Base-by-base conservation (phyloP, 345 rosid genomes). In the Syzygium aromaticum region DNA sequence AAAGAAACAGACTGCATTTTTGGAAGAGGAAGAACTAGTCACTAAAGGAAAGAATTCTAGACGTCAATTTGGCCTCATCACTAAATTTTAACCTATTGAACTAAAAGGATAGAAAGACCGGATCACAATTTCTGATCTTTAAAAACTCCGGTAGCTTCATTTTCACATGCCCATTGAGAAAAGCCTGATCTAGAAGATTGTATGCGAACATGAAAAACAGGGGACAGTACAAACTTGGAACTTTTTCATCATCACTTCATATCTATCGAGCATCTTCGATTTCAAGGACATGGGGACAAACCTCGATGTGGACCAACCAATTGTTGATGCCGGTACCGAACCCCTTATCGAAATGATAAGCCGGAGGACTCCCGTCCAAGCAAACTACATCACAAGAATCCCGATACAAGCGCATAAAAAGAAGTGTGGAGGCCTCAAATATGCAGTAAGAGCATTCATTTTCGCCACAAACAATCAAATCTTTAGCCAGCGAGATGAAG, bases 281-380 rank as follows among this genome's bases (percentile, higher is more conserved):
- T 73, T 53, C 73, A 84, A 84, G 87, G 11, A 52, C 46, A 57
- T 25, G 86, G 82, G 82, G 14, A 90, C 92, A 87, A 88, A 98
- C 99, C 99, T 98, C 99, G 85, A 96, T 91, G 77, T 96, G 97
- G 86, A 98, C 93, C 89, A 98, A 89, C 99, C 99, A 98, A 85
- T 91, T 96, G 64, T 96, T 91, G 86, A 94, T 91, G 86, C 99
- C 99, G 15, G 96, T 88, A 77, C 99, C 98, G 87, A 53, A 95
- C 73, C 99, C 99, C 87, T 88, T 94, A 84, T 95, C 91, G 43
- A 92, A 89, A 88, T 98, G 97, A 93, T 98, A 98, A 87, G 99
- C 99, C 4, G 99, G 98, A 19, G 98, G 96, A 85, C 98, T 98
- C 46, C 99, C 99, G 90, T 98, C 99, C 90, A 98, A 89, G 90